Evolutionary conservation across 1,284 basidiomycete species (phyloP).

Genomic region (Leccinum pachyderme): DNA sequence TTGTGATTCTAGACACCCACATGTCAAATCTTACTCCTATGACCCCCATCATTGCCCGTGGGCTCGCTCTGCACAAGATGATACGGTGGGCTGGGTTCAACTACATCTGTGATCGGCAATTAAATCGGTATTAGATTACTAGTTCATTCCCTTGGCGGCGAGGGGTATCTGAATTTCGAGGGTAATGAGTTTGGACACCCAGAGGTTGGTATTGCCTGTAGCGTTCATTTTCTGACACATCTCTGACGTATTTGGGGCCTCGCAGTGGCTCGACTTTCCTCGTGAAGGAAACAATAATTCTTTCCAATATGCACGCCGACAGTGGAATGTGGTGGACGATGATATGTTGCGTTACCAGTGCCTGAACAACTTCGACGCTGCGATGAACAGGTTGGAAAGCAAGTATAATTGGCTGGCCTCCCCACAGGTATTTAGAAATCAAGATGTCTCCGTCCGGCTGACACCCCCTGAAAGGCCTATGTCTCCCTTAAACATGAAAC

Average conservation of each 20-base stretch:
- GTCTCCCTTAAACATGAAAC: slow-evolving; percentile 91
- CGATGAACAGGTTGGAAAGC: slow-evolving; percentile 88
- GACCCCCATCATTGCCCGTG: slow-evolving; percentile 87
- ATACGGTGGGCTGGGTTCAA: slow-evolving; percentile 67
- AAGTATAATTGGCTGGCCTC: slow-evolving; percentile 84
- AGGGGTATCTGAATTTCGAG: slow-evolving; percentile 97
- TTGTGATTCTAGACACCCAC: slow-evolving; percentile 70
- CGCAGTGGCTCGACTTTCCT: slow-evolving; percentile 97
- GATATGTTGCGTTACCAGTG: slow-evolving; percentile 84
- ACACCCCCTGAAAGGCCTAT: slow-evolving; percentile 59
- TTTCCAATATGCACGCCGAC: slow-evolving; percentile 93
- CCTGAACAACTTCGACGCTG: slow-evolving; percentile 89
- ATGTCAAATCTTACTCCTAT: slow-evolving; percentile 91
- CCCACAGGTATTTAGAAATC: slow-evolving; percentile 57
- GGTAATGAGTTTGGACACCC: slow-evolving; percentile 99
- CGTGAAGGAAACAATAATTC: slow-evolving; percentile 93
- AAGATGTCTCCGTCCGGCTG: slow-evolving; percentile 3
- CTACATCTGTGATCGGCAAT: neutral
- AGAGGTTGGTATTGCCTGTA: slow-evolving; percentile 55
- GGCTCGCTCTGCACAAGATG: slow-evolving; percentile 94
- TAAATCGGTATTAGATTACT: slow-evolving; percentile 58
- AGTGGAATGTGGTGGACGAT: slow-evolving; percentile 96
- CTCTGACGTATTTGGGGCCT: neutral
- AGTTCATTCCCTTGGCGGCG: slow-evolving; percentile 90
- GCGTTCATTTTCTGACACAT: neutral